Base-by-base conservation (phyloP, 352 stramenopile genomes). In the Pythium guiyangense region DNA sequence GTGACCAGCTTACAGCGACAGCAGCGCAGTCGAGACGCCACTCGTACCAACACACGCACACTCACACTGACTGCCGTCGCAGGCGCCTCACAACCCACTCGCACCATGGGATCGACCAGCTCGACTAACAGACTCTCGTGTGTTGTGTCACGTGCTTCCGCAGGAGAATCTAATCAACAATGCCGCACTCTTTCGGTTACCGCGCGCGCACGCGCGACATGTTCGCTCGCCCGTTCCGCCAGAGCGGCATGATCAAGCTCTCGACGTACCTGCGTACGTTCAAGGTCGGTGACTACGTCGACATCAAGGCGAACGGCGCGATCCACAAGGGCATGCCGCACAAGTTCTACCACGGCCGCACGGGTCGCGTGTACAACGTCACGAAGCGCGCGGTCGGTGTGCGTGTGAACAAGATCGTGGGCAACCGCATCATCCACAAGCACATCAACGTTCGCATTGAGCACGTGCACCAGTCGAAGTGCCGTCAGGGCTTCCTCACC, bases 251-350 rank as follows among this genome's bases (percentile, higher is more conserved):
- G 70, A 92, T 97, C 70, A 89, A 97, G 72, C 90, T 98, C 63
- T 98, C 93, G 62, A 98, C 96, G 75, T 99, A 99, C 85, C 74
- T 99, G 70, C 91, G 96, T 67, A 98, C 86, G 47, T 98, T 99
- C 83, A 99, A 99, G 92, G 94, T 99, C 57, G 97, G 97, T 54
- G 97, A 99, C 86, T 99, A 99, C 84, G 97, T 99, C n/a, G 97
- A 99, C 79, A 99, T 99, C 82, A 99, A 99, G 79, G 97, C 95
- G 60, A 98, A 99, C 87, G 96, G 92, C 60, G 96, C 95, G 64
- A 91, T 99, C 68, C 97, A 99, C 84, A 99, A 99, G 92, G 97
- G 97, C 84, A 99, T 99, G 97, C 97, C 97, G 48, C 96, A 99
- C 96, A 99, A 99, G 92, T 96, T 96, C 85, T 99, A 99, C 92